phyloP scores from a whole-genome alignment of 2,329 filamentous ascomycete species.

The Penicillium digitatum region DNA sequence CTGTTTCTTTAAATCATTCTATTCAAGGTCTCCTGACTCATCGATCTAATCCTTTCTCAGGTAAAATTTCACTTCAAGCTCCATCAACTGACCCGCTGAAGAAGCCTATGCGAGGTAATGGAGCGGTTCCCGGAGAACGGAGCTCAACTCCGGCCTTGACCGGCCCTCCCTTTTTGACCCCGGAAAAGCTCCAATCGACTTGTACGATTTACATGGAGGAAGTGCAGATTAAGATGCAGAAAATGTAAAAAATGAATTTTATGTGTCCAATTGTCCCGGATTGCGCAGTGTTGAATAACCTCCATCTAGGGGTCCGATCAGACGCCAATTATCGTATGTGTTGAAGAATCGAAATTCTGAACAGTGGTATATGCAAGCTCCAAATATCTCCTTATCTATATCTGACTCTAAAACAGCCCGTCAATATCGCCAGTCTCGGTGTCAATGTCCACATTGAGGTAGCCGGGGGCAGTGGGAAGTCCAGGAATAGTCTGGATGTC shows the following conservation, averaged over 20 bases:
- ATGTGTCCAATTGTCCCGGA: constrained; percentile 1
- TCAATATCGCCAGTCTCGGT: constrained; percentile 79
- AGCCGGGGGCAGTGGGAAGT: constrained; percentile 88
- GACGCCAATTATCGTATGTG: constrained; percentile 23
- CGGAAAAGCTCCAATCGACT: constrained; percentile 19
- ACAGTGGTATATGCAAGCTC: constrained; percentile 19
- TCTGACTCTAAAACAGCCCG: constrained; percentile 69
- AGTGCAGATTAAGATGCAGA: no score
- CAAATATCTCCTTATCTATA: constrained; percentile 1
- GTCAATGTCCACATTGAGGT: constrained; percentile 85
- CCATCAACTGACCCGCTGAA: constrained; percentile 19
- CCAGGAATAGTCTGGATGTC: constrained; percentile 99
- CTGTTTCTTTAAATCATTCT: constrained; percentile 4
- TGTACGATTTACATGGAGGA: constrained; percentile 13
- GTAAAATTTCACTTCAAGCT: constrained; percentile 8
- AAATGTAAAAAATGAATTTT: constrained; percentile 1
- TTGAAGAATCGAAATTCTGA: constrained; percentile 21
- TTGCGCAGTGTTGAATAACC: constrained; percentile 14
- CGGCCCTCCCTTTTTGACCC: constrained; percentile 8
- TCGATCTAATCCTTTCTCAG: constrained; percentile 5
- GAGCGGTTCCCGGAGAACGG: constrained; percentile 22
- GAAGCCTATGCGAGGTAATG: constrained; percentile 6
- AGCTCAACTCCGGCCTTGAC: constrained; percentile 23
- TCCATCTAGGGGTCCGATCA: constrained; percentile 14
- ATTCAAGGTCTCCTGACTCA: constrained; percentile 9